Base-by-base conservation (phyloP, 1,139 yeast species). In the Lodderomyces metapsilosis region DNA sequence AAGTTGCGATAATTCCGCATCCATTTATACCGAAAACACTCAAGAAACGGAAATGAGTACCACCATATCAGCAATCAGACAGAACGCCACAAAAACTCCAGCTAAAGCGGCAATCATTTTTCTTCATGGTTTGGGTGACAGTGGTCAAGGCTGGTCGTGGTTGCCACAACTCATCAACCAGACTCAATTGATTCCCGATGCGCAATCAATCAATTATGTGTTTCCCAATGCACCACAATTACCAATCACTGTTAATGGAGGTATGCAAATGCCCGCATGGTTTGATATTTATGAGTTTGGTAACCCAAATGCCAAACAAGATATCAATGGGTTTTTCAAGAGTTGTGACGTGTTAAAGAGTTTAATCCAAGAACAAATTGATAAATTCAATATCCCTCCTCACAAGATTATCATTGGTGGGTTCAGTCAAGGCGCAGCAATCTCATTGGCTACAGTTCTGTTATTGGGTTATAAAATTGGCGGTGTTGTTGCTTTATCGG, bases 361-460 rank as follows among this genome's bases (percentile, higher is more conserved):
- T 2, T 67, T 82, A 44, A 74, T 92, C 38, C 65, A 76, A 18
- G 84, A 83, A 47, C 91, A 88, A 58, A 70, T 80, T 12, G 76
- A 74, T 6, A 59, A 59, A 5, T 49, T 61, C 42, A 86, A 94
- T 3, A 76, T 91, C 30, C 77, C 83, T 1, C 66, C 89, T 0
- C 82, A 84, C 30, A 77, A 84, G 41, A 84, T 92, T 39, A 71
- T 92, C 12, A 68, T 92, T 47, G 98, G 98, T 27, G 98, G 98
- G 1, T 92, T 92, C 58, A 84, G 95, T 6, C 98, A 92, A 64
- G 98, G 98, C 45, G 95, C 89, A 38, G 92, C 95, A 1, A 51
- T 91, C 10, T 66, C 95, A 1, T 66, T 87, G 44, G 91, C 89
- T 2, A 58, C 71, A 8, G 51, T 58, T n/a, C 49, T 72, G 1